Percentiles rank a stretch among this genome's conserved stretches.
Evolutionary conservation across 116 monocot species (phyloP).

Genomic region (Phalaenopsis hybrid): DNA sequence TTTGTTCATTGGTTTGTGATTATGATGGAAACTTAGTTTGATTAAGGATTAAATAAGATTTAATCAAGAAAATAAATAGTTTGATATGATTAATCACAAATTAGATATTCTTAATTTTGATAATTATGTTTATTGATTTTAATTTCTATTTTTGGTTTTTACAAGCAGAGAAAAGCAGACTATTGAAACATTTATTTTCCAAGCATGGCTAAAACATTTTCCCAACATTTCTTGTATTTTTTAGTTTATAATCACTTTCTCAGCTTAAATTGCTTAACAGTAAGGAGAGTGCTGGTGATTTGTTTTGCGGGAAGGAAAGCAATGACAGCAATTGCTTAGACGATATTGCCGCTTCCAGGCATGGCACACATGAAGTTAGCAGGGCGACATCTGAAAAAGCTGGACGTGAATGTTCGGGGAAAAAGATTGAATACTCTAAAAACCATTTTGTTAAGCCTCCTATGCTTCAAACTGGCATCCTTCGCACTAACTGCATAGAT

Average conservation of each 20-base stretch:
- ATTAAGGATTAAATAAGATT: no score
- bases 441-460: slow-evolving; percentile 13
- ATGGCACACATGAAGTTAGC: slow-evolving; percentile 12
- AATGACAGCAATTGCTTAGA: slow-evolving; percentile 4
- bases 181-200: no score
- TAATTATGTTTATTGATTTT: no score
- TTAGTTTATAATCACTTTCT: not conserved
- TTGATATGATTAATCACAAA: no score
- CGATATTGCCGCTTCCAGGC: slow-evolving; percentile 6
- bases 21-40: no score
- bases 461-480: slow-evolving; percentile 48
- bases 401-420: slow-evolving; percentile 9
- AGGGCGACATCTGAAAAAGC: slow-evolving; percentile 15
- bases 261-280: slow-evolving; percentile 13
- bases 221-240: not conserved
- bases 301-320: slow-evolving; percentile 7
- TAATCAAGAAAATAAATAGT: no score
- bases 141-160: no score
- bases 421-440: slow-evolving; percentile 9
- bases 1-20: no score
- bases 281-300: slow-evolving; percentile 14
- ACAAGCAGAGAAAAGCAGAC: no score
- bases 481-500: slow-evolving; percentile 68
- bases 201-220: not conserved
- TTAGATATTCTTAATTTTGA: no score